Percentiles rank a stretch among this genome's conserved stretches.
Evolutionary conservation across 805 yeast genomes (phyloP).

Genomic region (Vanderwaltozyma verrucispora): DNA sequence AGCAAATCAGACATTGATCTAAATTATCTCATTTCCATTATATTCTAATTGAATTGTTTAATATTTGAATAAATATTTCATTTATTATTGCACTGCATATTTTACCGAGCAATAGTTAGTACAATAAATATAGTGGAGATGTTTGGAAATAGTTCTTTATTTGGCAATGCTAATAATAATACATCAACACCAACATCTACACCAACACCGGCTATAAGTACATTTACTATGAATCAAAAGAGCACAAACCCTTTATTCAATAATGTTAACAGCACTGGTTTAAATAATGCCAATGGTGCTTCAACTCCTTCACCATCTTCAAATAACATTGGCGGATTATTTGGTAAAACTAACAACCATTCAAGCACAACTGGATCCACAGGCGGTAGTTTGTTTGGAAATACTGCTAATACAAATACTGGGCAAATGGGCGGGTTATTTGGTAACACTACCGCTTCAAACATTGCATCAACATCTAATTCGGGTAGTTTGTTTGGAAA

Average conservation of each 20-base stretch:
- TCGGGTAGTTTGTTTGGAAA: conserved; percentile 11
- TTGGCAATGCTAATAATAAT: conserved; percentile 18
- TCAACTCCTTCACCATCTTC: conserved; percentile 25
- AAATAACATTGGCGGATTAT: conserved; percentile 14
- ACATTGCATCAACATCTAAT: conserved; percentile 1
- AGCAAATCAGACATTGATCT: no score
- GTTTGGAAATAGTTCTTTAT: conserved; percentile 14
- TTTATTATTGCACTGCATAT: no score
- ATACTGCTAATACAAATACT: background rate
- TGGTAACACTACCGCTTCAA: conserved; percentile 3
- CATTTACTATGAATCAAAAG: conserved; percentile 15
- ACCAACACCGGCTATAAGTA: conserved; percentile 19
- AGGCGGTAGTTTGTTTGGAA: conserved; percentile 5
- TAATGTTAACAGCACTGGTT: conserved; percentile 7
- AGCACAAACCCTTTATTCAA: conserved; percentile 18
- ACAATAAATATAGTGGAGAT: background rate
- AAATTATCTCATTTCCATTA: no score
- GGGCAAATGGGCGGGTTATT: conserved; percentile 12
- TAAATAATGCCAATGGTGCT: conserved; percentile 5
- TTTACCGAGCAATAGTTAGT: no score
- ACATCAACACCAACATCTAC: conserved; percentile 28
- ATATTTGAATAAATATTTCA: no score
- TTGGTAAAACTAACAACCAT: conserved; percentile 8
- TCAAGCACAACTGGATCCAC: conserved; percentile 4
- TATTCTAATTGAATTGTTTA: no score